Base-by-base conservation (phyloP, 768 basidiomycete species). In the Naganishia vishniacii region DNA sequence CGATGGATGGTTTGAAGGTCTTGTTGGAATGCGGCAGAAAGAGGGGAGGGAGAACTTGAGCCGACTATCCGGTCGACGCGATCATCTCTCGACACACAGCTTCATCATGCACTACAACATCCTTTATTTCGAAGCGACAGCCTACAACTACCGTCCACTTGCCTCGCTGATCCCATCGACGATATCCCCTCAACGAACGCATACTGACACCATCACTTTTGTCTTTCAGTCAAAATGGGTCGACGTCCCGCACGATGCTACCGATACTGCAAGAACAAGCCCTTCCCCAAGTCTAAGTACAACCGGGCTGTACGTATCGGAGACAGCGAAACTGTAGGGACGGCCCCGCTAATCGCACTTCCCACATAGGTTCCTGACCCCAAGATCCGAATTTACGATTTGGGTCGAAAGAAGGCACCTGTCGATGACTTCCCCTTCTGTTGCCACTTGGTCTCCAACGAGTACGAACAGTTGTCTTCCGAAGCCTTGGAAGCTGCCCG, bases 251-350 rank as follows among this genome's bases (percentile, higher is more conserved):
- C 92, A 81, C 88, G 89, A 74, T 95, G 91, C 85, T 94, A 94
- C 83, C 88, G 92, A 71, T 97, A 97, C 83, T 97, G 92, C 85
- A 97, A 97, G 82, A 94, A 93, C 85, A 97, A 98, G 85, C 92
- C 94, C 26, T 78, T 74, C 76, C 77, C 77, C 64, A 78, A 78
- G 69, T 78, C 77, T 45, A 67, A 59, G 66, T 69, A 60, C 64
- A 67, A 71, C 67, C 65, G 65, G 62, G 65, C 49, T 59, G 65
- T 53, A 46, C 23, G 60, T 61, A 51, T 3, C 25, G 1, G 28
- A 6, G 8, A 8, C 13, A 46, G 6, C 13, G 13, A 1, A 18
- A 3, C 8, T 2, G 23, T n/a, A 42, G 15, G 23, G 25, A 16
- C 16, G 15, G 1, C 6, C n/a, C 4, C 32, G 20, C 44, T 60